A percentile compares a stretch with the other conserved stretches of the same genome.
Conservation (phyloP, 257 asterid species). For the Rubia yunnanensis region DNA sequence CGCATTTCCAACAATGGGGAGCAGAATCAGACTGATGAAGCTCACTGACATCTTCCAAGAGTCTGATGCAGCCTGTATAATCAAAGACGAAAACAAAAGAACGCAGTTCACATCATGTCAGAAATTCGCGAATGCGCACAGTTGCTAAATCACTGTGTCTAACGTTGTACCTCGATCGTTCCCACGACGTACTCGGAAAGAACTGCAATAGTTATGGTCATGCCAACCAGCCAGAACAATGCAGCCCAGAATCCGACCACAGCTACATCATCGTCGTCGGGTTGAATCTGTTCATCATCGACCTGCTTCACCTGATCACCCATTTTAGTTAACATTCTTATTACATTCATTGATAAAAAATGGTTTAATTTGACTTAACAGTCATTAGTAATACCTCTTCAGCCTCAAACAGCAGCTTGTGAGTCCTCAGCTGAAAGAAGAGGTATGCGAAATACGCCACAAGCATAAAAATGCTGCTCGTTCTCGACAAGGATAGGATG, state of each 20-base stretch:
- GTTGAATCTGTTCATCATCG: slow-evolving; percentile 1
- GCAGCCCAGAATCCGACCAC: slow-evolving; percentile 37
- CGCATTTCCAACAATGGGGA: slow-evolving; percentile 45
- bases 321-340: not conserved
- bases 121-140: not conserved
- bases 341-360: too few species aligned
- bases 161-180: slow-evolving; percentile 29
- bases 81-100: too few species aligned
- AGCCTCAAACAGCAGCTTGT: slow-evolving; percentile 21
- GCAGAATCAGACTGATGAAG: slow-evolving; percentile 38
- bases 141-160: not conserved
- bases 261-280: slow-evolving; percentile 22
- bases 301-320: slow-evolving; percentile 7
- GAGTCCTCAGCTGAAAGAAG: slow-evolving; percentile 34
- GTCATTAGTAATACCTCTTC: slow-evolving; percentile 21
- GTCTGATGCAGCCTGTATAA: slow-evolving; percentile 30
- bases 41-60: slow-evolving; percentile 42
- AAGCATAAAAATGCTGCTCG: slow-evolving; percentile 35
- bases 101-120: too few species aligned
- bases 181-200: slow-evolving; percentile 40
- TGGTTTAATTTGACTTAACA: not conserved
- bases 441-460: slow-evolving; percentile 31
- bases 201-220: slow-evolving; percentile 29
- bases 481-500: slow-evolving; percentile 30
- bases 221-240: slow-evolving; percentile 27